phyloP scores from a whole-genome alignment of 495 filamentous ascomycete species.

The Echria macrotheca region DNA sequence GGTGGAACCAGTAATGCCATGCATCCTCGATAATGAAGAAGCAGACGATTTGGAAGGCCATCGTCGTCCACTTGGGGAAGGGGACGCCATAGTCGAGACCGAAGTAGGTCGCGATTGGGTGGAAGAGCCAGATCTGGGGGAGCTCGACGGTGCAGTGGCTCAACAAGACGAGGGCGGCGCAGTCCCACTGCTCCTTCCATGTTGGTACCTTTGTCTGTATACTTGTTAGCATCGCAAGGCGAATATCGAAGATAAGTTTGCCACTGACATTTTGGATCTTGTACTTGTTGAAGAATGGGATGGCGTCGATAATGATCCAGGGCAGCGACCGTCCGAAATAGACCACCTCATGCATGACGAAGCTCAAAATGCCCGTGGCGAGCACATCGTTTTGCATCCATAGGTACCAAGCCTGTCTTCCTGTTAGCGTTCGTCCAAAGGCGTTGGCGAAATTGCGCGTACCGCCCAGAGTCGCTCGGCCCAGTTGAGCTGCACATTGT shows the following conservation, averaged over 20 bases:
- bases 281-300: slow-evolving; percentile 82
- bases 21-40: slow-evolving; percentile 96
- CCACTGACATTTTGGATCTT: slow-evolving; percentile 82
- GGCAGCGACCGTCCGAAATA: slow-evolving; percentile 92
- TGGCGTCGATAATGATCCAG: slow-evolving; percentile 87
- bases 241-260: background rate
- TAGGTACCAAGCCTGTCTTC: slow-evolving; percentile 67
- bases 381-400: slow-evolving; percentile 97
- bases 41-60: slow-evolving; percentile 84
- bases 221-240: slow-evolving; percentile 10
- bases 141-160: slow-evolving; percentile 95
- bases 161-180: slow-evolving; percentile 83
- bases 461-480: slow-evolving; percentile 85
- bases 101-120: slow-evolving; percentile 92
- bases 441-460: slow-evolving; percentile 37
- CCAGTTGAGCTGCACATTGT: slow-evolving; percentile 82
- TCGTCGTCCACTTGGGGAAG: slow-evolving; percentile 77
- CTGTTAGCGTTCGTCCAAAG: no score
- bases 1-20: slow-evolving; percentile 98
- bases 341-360: slow-evolving; percentile 86
- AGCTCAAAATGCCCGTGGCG: slow-evolving; percentile 94
- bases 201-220: slow-evolving; percentile 82
- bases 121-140: slow-evolving; percentile 98
- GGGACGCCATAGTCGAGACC: slow-evolving; percentile 85
- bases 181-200: slow-evolving; percentile 85